Percentiles rank a stretch among this genome's conserved stretches.
Evolutionary conservation across 2,329 filamentous ascomycete genomes (phyloP).

Genomic region (Phyllosticta citribraziliensis): DNA sequence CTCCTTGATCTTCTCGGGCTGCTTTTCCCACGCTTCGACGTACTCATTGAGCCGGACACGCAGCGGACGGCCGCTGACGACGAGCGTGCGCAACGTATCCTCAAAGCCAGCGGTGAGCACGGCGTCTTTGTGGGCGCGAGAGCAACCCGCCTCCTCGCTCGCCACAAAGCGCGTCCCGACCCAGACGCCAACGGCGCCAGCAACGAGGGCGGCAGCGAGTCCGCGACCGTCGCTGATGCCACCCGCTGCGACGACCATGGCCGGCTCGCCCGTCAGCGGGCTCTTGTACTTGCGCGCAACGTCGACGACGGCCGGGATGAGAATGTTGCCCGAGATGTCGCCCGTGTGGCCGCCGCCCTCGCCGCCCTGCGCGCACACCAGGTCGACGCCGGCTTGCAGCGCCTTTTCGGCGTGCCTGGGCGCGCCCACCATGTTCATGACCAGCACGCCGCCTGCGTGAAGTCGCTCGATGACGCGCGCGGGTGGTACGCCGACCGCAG

Average conservation of each 20-base stretch:
- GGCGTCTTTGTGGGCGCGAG: slow-evolving; percentile 70
- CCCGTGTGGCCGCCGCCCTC: slow-evolving; percentile 93
- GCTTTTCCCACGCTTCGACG: slow-evolving; percentile 67
- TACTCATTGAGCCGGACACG: slow-evolving; percentile 77
- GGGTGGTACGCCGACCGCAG: slow-evolving; percentile 80
- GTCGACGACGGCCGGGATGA: slow-evolving; percentile 81
- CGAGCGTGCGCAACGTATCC: slow-evolving; percentile 73
- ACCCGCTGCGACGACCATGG: slow-evolving; percentile 80
- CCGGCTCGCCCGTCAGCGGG: slow-evolving; percentile 57
- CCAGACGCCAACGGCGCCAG: slow-evolving; percentile 84
- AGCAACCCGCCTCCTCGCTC: slow-evolving; percentile 68
- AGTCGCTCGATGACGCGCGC: slow-evolving; percentile 61
- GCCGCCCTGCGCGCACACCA: slow-evolving; percentile 84
- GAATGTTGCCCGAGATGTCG: slow-evolving; percentile 72
- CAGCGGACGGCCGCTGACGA: slow-evolving; percentile 72
- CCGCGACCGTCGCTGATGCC: slow-evolving; percentile 76
- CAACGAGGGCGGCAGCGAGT: slow-evolving; percentile 73
- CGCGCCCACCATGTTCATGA: slow-evolving; percentile 98
- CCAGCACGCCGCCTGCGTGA: slow-evolving; percentile 67
- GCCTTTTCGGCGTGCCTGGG: slow-evolving; percentile 88
- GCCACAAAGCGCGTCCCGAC: slow-evolving; percentile 91
- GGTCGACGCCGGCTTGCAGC: slow-evolving; percentile 74
- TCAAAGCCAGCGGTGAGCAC: slow-evolving; percentile 72
- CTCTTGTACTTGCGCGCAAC: slow-evolving; percentile 65
- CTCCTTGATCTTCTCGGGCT: slow-evolving; percentile 63